Base-by-base conservation (phyloP, 306 rosid species). In the Carpinus viminea region DNA sequence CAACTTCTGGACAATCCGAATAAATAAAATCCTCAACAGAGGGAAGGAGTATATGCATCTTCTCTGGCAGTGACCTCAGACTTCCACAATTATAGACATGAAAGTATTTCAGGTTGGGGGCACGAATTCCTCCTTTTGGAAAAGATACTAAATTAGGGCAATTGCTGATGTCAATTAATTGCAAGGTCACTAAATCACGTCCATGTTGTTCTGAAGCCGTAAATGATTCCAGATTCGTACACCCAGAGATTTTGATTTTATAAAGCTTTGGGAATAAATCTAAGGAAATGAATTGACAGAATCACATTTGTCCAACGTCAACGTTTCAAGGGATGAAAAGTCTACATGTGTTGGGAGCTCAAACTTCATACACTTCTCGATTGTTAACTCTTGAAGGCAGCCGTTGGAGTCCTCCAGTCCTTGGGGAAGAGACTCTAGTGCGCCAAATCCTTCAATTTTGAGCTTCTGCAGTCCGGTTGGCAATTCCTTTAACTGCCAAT, bases 31-130 rank as follows among this genome's bases (percentile, higher is more conserved):
- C n/a, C 4, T 0, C 0, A 0, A 78, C 70, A 18, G 70, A 78
- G 0, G 72, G 62, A 15, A 78, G 50, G 15, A 71, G 43, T 4
- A 15, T 2, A 52, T n/a, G n/a, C 76, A 60, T 71, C 2, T 1
- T 4, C 7, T 34, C 20, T 0, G 76, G 76, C 60, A 61, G 47
- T 24, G 50, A 76, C 1, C 0, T 28, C 15, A 47, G 13, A 47
- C 51, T 47, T 12, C 2, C 13, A 7, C 60, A 55, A 1, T 3
- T 0, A 0, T 18, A 0, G 2, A 54, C 24, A 0, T 0, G 1
- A 52, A 1, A n/a, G 7, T 0, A 1, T 38, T 0, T 4, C 0
- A 76, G 62, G 6, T 21, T 66, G 0, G 53, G 24, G 24, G 66
- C 68, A 7, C 0, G 62, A 1, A 64, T 20, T 64, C 62, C 79